These are phyloP conservation scores for Jamesozyma jinghongensis DNA, from an alignment of 805 yeast species.

Conservation along the genomic window DNA sequence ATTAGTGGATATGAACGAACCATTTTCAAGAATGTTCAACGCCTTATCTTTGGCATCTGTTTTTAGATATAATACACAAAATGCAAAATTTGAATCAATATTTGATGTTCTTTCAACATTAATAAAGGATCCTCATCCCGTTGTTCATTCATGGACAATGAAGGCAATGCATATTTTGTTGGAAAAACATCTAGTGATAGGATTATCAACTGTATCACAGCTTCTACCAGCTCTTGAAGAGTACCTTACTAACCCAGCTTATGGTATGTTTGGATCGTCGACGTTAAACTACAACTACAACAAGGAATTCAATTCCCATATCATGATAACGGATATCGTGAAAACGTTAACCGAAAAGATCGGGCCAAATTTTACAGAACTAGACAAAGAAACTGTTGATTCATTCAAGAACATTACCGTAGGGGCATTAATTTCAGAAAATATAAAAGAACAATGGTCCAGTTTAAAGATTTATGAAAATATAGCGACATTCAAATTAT, in stretches of 20 bases:
- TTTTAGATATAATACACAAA: slow-evolving; percentile 33
- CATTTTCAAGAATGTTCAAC: slow-evolving; percentile 53
- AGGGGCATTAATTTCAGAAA: slow-evolving; percentile 28
- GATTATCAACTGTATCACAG: slow-evolving; percentile 35
- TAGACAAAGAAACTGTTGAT: slow-evolving; percentile 25
- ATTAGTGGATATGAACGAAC: slow-evolving; percentile 57
- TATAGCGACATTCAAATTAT: slow-evolving; percentile 23
- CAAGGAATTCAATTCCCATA: slow-evolving; percentile 37
- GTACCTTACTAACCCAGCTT: slow-evolving; percentile 40
- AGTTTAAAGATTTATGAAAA: slow-evolving; percentile 18
- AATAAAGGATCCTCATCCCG: slow-evolving; percentile 73
- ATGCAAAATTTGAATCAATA: slow-evolving; percentile 36
- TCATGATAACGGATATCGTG: slow-evolving; percentile 36
- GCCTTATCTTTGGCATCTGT: slow-evolving; percentile 42
- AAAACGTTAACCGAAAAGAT: slow-evolving; percentile 39
- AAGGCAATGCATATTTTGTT: slow-evolving; percentile 49
- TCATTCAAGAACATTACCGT: slow-evolving; percentile 32
- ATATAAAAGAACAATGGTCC: slow-evolving; percentile 26
- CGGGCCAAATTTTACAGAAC: slow-evolving; percentile 46
- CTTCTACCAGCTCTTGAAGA: slow-evolving; percentile 35
- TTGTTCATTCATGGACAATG: slow-evolving; percentile 67
- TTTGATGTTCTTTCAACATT: slow-evolving; percentile 52
- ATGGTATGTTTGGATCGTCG: slow-evolving; percentile 38
- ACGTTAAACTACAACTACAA: slow-evolving; percentile 43
- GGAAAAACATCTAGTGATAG: slow-evolving; percentile 44